Conservation (phyloP, 2,329 filamentous ascomycete genomes). For the Penicillium sp. region DNA sequence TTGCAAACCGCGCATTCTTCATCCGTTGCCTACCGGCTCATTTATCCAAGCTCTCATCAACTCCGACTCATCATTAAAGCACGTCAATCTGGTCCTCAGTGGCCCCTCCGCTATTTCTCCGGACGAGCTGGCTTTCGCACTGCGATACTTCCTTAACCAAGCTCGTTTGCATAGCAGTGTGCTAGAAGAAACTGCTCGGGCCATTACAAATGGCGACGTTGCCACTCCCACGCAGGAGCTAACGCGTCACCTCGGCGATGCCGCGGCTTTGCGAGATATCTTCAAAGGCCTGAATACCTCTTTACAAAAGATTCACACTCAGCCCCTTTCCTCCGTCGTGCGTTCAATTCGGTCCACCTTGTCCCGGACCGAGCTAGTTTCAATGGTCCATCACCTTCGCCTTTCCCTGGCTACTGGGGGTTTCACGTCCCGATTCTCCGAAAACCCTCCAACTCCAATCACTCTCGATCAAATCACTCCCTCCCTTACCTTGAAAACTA, state of each 20-base stretch:
- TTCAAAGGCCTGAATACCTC: slow-evolving; percentile 37
- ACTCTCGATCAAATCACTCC: slow-evolving; percentile 33
- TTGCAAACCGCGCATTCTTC: slow-evolving; percentile 32
- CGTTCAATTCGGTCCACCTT: slow-evolving; percentile 36
- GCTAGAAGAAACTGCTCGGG: slow-evolving; percentile 30
- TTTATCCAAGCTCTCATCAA: slow-evolving; percentile 38
- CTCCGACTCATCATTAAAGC: slow-evolving; percentile 35
- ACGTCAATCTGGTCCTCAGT: slow-evolving; percentile 35
- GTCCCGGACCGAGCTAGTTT: slow-evolving; percentile 37
- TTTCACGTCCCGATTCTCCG: slow-evolving; percentile 40
- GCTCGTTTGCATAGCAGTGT: slow-evolving; percentile 33
- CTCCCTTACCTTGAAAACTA: slow-evolving; percentile 35
- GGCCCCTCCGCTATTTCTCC: slow-evolving; percentile 32
- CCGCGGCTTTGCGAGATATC: slow-evolving; percentile 29
- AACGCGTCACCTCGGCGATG: slow-evolving; percentile 15
- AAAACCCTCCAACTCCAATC: slow-evolving; percentile 35
- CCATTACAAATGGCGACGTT: slow-evolving; percentile 28
- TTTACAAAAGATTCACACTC: slow-evolving; percentile 34
- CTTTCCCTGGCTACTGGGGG: slow-evolving; percentile 41
- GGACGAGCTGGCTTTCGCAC: slow-evolving; percentile 37
- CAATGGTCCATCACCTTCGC: slow-evolving; percentile 40
- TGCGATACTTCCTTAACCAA: slow-evolving; percentile 38
- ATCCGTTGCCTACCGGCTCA: slow-evolving; percentile 35
- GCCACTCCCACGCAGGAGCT: slow-evolving; percentile 21
- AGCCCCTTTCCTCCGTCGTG: slow-evolving; percentile 29